A percentile compares a stretch with the other conserved stretches of the same genome.
Conservation (phyloP, 148 eudicot genomes). For the Chenopodium suecicum region DNA sequence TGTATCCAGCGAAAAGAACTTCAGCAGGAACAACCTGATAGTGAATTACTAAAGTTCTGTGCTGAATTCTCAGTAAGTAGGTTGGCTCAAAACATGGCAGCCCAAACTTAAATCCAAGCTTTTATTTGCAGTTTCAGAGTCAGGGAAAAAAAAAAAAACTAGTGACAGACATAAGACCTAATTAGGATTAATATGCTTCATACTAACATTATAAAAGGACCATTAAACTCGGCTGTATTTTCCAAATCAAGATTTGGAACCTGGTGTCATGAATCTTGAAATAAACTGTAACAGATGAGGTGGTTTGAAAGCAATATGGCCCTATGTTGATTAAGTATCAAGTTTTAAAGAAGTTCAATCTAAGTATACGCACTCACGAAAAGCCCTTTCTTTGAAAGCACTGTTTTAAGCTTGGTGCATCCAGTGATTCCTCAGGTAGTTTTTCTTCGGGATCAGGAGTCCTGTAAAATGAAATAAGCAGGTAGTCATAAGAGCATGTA, state of each 20-base stretch:
- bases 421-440: slow-evolving; percentile 83
- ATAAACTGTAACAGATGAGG: background rate
- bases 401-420: slow-evolving; percentile 68
- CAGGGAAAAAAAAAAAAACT: background rate
- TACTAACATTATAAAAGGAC: background rate
- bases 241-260: background rate
- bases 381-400: slow-evolving; percentile 83
- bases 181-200: background rate
- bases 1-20: background rate
- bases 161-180: background rate
- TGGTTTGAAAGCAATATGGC: background rate
- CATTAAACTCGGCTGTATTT: background rate
- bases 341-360: slow-evolving; percentile 1
- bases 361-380: slow-evolving; percentile 57
- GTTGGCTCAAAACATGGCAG: background rate
- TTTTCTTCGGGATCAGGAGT: slow-evolving; percentile 83
- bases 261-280: background rate
- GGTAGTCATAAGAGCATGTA: background rate
- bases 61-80: background rate
- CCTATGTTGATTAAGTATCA: background rate
- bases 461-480: slow-evolving; percentile 40
- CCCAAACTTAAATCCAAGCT: background rate
- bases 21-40: background rate
- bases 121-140: background rate
- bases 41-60: background rate